Percentiles rank a stretch among this genome's conserved stretches.
Conservation (phyloP, 768 basidiomycete species). For the Tulasnella calospora region DNA sequence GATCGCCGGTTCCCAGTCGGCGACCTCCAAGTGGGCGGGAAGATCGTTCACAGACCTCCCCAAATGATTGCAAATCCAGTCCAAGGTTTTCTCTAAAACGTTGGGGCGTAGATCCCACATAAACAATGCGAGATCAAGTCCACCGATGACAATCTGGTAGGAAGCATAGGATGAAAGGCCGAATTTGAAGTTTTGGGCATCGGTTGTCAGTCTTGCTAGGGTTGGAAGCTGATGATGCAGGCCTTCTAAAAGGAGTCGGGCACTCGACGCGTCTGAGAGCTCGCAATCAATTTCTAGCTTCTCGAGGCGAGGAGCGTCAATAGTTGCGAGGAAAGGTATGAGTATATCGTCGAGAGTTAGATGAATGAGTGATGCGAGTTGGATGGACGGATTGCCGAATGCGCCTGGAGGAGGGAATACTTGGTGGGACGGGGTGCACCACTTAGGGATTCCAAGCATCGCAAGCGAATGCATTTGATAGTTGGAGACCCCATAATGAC, state of each 20-base stretch:
- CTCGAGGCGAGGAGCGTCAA: neutral
- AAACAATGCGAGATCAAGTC: neutral
- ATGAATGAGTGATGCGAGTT: neutral
- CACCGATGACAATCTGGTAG: neutral
- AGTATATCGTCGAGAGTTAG: neutral
- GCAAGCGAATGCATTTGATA: neutral
- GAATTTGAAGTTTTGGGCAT: neutral
- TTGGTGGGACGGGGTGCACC: neutral
- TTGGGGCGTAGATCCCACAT: neutral
- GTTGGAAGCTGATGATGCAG: neutral
- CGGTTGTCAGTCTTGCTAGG: neutral
- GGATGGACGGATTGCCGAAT: neutral
- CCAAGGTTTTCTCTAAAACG: neutral
- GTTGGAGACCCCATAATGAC: neutral
- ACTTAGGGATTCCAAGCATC: neutral
- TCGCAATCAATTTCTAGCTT: neutral
- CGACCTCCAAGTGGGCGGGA: neutral
- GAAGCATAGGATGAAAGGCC: no score
- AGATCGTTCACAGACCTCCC: neutral
- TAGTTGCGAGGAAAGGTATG: neutral
- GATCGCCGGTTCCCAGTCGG: neutral
- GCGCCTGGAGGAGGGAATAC: neutral
- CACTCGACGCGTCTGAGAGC: no score
- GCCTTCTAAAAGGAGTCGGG: neutral
- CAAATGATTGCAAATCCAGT: neutral